A percentile compares a stretch with the other conserved stretches of the same genome.
Evolutionary conservation across 2,329 filamentous ascomycete species (phyloP).

Genomic region (Helotiales sp.): DNA sequence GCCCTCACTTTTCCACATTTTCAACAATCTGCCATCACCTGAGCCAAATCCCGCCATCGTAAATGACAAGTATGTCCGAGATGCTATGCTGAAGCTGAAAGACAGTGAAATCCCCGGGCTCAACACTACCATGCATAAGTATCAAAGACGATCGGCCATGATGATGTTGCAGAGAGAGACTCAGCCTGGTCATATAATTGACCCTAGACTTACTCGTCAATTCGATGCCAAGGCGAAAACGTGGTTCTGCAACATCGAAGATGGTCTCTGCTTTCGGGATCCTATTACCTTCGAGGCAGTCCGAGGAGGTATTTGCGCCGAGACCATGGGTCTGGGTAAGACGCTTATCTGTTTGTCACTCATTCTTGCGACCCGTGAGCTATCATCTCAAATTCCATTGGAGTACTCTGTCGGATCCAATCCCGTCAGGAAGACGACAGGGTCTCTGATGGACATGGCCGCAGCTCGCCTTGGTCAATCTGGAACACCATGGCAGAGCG

Average conservation of each 20-base stretch:
- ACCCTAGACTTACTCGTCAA: constrained; percentile 68
- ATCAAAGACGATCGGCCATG: constrained; percentile 78
- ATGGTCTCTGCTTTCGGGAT: constrained; percentile 61
- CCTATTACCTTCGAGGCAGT: constrained; percentile 72
- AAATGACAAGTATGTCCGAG: constrained; percentile 48
- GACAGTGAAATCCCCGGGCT: constrained; percentile 55
- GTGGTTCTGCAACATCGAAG: constrained; percentile 72
- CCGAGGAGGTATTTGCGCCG: constrained; percentile 75
- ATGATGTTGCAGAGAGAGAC: constrained; percentile 82
- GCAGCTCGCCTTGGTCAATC: constrained; percentile 66
- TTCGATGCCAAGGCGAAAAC: constrained; percentile 57
- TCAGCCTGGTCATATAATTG: constrained; percentile 62
- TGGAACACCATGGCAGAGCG: constrained; percentile 68
- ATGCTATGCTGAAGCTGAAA: constrained; percentile 57
- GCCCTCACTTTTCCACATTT: constrained; percentile 65
- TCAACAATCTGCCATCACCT: constrained; percentile 73
- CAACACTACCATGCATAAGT: constrained; percentile 67
- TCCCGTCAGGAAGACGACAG: constrained; percentile 48
- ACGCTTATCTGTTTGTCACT: constrained; percentile 81
- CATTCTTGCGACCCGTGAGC: constrained; percentile 72
- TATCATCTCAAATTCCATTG: constrained; percentile 66
- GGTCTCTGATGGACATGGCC: constrained; percentile 72
- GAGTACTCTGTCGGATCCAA: constrained; percentile 49
- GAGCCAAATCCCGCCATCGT: constrained; percentile 53
- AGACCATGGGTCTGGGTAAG: constrained; percentile 83